Evolutionary conservation across 306 rosid species (phyloP), one percentile per base, ranked within the genome.

Genomic region (Begonia masoniana): DNA sequence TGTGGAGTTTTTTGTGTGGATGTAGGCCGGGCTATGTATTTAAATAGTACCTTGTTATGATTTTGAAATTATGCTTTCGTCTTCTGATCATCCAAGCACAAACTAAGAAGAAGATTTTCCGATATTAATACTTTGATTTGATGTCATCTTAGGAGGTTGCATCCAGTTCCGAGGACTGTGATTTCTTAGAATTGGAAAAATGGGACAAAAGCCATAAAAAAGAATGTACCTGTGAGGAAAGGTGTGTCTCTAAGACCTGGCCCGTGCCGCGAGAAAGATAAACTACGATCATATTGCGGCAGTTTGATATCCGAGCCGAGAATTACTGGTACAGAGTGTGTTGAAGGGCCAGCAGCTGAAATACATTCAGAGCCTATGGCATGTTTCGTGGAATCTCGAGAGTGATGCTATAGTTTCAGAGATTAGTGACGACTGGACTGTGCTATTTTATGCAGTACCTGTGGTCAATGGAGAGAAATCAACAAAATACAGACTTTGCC

Each of bases 1-100:
- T 86, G 69, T 92, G 99, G 99, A 92, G 99, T 66, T 83, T 86
- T 74, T 78, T 92, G 84, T 92, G 99, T 63, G 96, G 96, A 10
- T 74, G n/a, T 92, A 62, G 99, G 99, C 17, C 96, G 86, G 69
- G 96, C 99, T 35, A 81, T 77, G 95, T 86, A 47, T 69, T 77
- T 92, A 87, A 83, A 86, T 67, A 75, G 96, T 62, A 92, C 99
- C 7, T 92, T 68, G 99, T 92, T 41, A 79, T 92, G 96, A 96
- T 86, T 77, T 74, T 92, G 83, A 83, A 79, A 67, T 41, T 86
- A 17, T 92, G 99, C 52, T 70, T 92, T 47, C 87, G 13, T 68
- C 87, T 7, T 65, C 76, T 63, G 85, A 85, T 64, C 85, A 74
- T 46, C 87, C 86, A 5, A 77, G 77, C 62, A 68, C 4, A 83